Evolutionary conservation across 2,329 filamentous ascomycete genomes (phyloP).

Genomic region (Paecilomyces sp.): DNA sequence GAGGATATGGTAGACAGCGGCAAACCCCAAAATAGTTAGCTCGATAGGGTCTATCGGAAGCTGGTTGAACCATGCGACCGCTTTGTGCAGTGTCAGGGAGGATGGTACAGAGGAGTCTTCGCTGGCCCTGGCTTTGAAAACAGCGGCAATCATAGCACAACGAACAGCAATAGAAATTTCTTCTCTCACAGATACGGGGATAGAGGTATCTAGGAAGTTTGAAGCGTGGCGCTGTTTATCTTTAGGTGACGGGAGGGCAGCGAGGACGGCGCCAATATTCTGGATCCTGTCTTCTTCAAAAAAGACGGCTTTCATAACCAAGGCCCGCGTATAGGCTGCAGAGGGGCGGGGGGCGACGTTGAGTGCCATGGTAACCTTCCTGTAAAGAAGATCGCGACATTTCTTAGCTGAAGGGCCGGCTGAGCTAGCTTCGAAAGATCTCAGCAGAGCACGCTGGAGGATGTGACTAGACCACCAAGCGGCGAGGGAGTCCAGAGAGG

Average conservation of each 20-base stretch:
- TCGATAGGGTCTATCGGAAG: constrained; percentile 37
- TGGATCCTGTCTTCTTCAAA: constrained; percentile 45
- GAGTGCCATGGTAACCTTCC: constrained; percentile 61
- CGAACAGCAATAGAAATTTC: constrained; percentile 53
- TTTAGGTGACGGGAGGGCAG: constrained; percentile 42
- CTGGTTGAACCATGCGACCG: constrained; percentile 35
- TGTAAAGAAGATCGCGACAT: constrained; percentile 36
- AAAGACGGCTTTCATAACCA: constrained; percentile 54
- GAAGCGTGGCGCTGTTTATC: constrained; percentile 23
- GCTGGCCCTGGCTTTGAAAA: constrained; percentile 35
- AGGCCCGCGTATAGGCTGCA: constrained; percentile 54
- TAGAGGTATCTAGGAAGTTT: constrained; percentile 48
- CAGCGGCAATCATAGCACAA: constrained; percentile 52
- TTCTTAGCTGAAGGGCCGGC: constrained; percentile 37
- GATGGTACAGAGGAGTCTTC: constrained; percentile 24
- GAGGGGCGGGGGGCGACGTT: constrained; percentile 72
- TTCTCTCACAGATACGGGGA: constrained; percentile 41
- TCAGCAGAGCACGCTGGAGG: constrained; percentile 62
- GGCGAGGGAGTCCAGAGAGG: constrained; percentile 80
- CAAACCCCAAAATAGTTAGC: constrained; percentile 34
- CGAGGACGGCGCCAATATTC: constrained; percentile 47
- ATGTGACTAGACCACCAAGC: constrained; percentile 80
- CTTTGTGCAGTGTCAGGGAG: constrained; percentile 32
- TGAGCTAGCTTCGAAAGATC: constrained; percentile 52
- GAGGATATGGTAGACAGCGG: constrained; percentile 34